A percentile compares a stretch with the other conserved stretches of the same genome.
Evolutionary conservation across 176 grass and related monocot genomes (phyloP).

Genomic region (Ensete ventricosum): DNA sequence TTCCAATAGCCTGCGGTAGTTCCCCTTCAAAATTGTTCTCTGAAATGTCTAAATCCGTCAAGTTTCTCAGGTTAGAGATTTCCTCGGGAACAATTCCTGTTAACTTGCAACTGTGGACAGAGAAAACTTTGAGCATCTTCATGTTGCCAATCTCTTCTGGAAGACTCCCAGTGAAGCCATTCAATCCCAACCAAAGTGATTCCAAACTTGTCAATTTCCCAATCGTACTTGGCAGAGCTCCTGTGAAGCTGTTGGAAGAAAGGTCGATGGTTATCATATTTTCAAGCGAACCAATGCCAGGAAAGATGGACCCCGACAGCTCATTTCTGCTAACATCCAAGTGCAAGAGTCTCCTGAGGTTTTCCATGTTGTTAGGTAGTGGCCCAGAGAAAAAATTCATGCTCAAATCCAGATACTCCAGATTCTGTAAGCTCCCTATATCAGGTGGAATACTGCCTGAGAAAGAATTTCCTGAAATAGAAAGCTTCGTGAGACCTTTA

Average conservation of each 20-base stretch:
- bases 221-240: constrained; percentile 54
- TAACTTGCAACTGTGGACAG: constrained; percentile 53
- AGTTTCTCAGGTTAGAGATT: constrained; percentile 49
- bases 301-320: constrained; percentile 58
- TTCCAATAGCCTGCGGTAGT: constrained; percentile 51
- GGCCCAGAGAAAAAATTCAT: constrained; percentile 48
- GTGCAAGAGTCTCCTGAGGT: constrained; percentile 57
- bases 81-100: constrained; percentile 51
- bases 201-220: constrained; percentile 41
- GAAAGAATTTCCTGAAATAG: constrained; percentile 48
- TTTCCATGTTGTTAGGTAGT: constrained; percentile 47
- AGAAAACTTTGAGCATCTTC: constrained; percentile 48
- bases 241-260: constrained; percentile 66
- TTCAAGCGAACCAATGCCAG: constrained; percentile 46
- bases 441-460: constrained; percentile 50
- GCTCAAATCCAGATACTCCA: constrained; percentile 57
- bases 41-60: constrained; percentile 79
- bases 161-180: constrained; percentile 53
- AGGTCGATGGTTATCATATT: constrained; percentile 67
- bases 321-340: constrained; percentile 62
- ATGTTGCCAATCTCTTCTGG: constrained; percentile 66
- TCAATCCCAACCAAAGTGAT: constrained; percentile 52
- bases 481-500: constrained; percentile 45
- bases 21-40: constrained; percentile 66
- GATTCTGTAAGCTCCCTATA: constrained; percentile 52